Evolutionary conservation across 2,329 filamentous ascomycete species (phyloP).

Genomic region (Aureobasidium subglaciale): DNA sequence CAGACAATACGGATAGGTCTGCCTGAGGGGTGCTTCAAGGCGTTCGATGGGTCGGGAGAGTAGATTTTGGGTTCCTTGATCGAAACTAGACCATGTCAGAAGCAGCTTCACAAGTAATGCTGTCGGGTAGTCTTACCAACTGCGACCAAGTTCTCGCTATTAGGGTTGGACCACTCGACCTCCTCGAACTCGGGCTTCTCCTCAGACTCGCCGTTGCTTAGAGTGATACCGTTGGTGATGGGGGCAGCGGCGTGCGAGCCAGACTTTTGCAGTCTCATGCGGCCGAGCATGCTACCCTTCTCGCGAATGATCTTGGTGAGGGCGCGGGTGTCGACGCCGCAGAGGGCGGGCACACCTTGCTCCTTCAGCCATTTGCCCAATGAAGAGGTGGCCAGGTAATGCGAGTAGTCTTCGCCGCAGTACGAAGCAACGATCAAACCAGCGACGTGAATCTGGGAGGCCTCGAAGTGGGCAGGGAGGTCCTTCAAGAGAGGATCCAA

Average conservation of each 20-base stretch:
- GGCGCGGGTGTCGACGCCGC: conserved; percentile 87
- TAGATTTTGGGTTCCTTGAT: conserved; percentile 81
- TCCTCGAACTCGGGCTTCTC: conserved; percentile 55
- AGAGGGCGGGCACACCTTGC: conserved; percentile 87
- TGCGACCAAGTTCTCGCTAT: conserved; percentile 83
- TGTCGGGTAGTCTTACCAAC: conserved; percentile 61
- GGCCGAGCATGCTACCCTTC: conserved; percentile 92
- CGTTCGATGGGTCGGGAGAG: conserved; percentile 61
- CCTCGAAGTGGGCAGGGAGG: conserved; percentile 88
- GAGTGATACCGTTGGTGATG: conserved; percentile 32
- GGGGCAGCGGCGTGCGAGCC: conserved; percentile 34
- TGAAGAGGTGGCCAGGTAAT: conserved; percentile 85
- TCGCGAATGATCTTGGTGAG: conserved; percentile 91
- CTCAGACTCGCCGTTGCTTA: conserved; percentile 28
- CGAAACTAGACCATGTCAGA: conserved; percentile 59
- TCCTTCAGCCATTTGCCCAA: conserved; percentile 94
- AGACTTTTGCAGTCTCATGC: conserved; percentile 67
- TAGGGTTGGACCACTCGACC: conserved; percentile 86
- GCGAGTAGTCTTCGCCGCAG: conserved; percentile 89
- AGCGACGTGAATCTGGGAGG: conserved; percentile 84
- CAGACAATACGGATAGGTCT: conserved; percentile 81
- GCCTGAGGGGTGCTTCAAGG: conserved; percentile 81
- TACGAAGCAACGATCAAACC: conserved; percentile 88
- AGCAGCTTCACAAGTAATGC: neutral
- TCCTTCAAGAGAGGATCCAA: conserved; percentile 79